phyloP scores from a whole-genome alignment of 2,329 filamentous ascomycete species.

The Alternaria sp. region DNA sequence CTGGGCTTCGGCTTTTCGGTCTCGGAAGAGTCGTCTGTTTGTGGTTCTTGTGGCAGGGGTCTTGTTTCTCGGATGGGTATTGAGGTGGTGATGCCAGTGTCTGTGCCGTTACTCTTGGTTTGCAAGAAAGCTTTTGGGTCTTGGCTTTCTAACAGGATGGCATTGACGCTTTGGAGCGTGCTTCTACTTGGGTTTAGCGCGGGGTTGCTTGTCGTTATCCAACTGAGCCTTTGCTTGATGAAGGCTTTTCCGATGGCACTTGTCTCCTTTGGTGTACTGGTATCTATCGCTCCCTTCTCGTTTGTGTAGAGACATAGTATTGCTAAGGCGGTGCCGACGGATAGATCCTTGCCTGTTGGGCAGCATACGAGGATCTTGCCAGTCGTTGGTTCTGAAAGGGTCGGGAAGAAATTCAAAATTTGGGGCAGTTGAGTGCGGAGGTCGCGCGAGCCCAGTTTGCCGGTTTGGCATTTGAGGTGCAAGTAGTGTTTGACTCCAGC shows the following conservation, averaged over 20 bases:
- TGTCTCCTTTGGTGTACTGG: neutral
- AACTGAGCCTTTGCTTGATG: constrained; percentile 79
- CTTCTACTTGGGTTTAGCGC: constrained; percentile 82
- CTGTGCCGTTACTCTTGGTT: neutral
- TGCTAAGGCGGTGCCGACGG: constrained; percentile 77
- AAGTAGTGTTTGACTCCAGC: constrained; percentile 53
- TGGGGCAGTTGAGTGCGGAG: constrained; percentile 73
- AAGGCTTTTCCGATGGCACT: constrained; percentile 70
- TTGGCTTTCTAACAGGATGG: constrained; percentile 71
- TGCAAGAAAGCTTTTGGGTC: constrained; percentile 5
- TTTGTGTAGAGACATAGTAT: constrained; percentile 76
- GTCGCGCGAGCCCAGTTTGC: constrained; percentile 82
- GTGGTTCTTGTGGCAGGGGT: neutral
- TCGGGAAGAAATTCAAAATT: constrained; percentile 62
- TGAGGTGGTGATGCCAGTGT: neutral
- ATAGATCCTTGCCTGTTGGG: constrained; percentile 78
- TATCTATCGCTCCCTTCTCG: constrained; percentile 59
- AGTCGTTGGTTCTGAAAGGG: neutral
- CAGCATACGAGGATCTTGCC: constrained; percentile 64
- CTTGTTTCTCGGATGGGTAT: neutral
- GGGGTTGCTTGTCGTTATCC: constrained; percentile 79
- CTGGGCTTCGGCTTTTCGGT: neutral
- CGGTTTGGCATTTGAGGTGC: constrained; percentile 69
- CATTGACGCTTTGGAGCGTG: constrained; percentile 90
- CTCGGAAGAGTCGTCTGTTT: neutral